Evolutionary conservation across 1,139 yeast species (phyloP).

Genomic region (Taphrina flavorubra): DNA sequence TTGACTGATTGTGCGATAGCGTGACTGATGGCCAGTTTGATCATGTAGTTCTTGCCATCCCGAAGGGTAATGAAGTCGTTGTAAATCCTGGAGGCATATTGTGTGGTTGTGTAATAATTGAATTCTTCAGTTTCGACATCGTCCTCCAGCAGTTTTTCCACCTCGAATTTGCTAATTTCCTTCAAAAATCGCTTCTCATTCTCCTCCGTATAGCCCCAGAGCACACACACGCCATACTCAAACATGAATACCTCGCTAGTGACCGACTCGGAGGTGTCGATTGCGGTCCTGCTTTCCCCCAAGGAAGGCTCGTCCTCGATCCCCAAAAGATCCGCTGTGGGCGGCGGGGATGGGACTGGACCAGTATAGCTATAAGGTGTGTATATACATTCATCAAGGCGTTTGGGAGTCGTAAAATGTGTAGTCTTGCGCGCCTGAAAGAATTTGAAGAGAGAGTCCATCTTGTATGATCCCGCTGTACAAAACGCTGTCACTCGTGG

Average conservation of each 20-base stretch:
- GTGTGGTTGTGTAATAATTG: conserved; percentile 88
- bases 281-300: conserved; percentile 88
- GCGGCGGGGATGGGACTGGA: conserved; percentile 50
- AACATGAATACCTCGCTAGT: conserved; percentile 81
- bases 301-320: conserved; percentile 68
- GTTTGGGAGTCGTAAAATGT: conserved; percentile 74
- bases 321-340: conserved; percentile 58
- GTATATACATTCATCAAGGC: conserved; percentile 79
- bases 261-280: conserved; percentile 56
- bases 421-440: conserved; percentile 73
- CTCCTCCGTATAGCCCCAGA: conserved; percentile 89
- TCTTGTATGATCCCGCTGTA: conserved; percentile 87
- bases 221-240: conserved; percentile 91
- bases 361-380: conserved; percentile 42
- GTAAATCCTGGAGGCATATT: conserved; percentile 75
- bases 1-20: conserved; percentile 97
- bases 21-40: conserved; percentile 89
- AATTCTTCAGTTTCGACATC: conserved; percentile 94
- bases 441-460: conserved; percentile 87
- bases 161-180: conserved; percentile 85
- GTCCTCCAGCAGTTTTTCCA: conserved; percentile 66
- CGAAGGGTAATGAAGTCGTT: conserved; percentile 91
- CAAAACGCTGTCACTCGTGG: conserved; percentile 96
- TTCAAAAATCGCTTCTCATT: conserved; percentile 84
- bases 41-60: conserved; percentile 86